A percentile compares a stretch with the other conserved stretches of the same genome.
Conservation (phyloP, 139 green algal genomes). For the Chlorella sp. region DNA sequence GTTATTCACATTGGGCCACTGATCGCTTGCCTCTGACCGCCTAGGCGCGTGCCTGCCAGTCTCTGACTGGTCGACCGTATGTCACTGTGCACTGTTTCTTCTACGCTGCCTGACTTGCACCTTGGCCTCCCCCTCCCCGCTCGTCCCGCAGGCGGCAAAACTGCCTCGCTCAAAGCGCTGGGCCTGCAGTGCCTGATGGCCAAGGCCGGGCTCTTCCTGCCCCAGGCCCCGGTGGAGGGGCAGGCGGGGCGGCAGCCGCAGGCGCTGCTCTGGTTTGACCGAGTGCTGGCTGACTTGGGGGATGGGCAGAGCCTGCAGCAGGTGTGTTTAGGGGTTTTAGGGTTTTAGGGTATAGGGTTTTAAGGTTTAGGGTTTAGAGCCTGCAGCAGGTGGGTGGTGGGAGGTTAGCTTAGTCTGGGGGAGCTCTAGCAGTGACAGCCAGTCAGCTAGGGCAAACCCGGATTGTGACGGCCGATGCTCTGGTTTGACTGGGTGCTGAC, state of each 20-base stretch:
- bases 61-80: too few species aligned
- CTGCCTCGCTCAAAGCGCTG: constrained; percentile 81
- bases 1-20: too few species aligned
- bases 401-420: too few species aligned
- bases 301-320: constrained; percentile 78
- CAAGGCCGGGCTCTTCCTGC: constrained; percentile 81
- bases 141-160: constrained; percentile 72
- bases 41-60: too few species aligned
- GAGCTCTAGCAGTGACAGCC: too few species aligned
- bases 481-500: constrained; percentile 74
- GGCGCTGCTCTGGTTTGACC: constrained; percentile 56
- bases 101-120: not conserved
- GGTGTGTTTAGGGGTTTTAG: too few species aligned
- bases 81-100: not conserved
- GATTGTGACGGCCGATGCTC: too few species aligned
- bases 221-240: constrained; percentile 20
- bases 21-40: too few species aligned
- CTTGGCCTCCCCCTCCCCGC: not conserved
- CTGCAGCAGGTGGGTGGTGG: too few species aligned
- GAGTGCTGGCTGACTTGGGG: constrained; percentile 81
- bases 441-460: too few species aligned
- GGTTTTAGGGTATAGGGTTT: too few species aligned
- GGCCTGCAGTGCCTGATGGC: constrained; percentile 80
- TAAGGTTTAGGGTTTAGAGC: too few species aligned
- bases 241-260: not conserved